Base-by-base conservation (phyloP, 352 stramenopile genomes). In the Pythium aristosporum region DNA sequence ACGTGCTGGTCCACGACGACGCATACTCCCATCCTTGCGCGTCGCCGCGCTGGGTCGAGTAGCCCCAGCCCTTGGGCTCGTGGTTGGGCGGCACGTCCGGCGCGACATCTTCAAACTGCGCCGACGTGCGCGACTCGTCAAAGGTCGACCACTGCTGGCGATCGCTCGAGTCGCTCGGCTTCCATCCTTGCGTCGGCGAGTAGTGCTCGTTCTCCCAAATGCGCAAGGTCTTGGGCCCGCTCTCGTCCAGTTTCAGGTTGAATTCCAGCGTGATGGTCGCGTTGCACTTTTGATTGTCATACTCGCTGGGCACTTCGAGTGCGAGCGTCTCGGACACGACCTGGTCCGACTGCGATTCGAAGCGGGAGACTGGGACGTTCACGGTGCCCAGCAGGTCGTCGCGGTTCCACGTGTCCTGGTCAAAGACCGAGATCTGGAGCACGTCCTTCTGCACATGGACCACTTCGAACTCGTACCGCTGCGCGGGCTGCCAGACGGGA, bases 131-230 rank as follows among this genome's bases (percentile, higher is more conserved):
- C 50, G 79, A 73, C 50, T 85, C 68, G 68, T 87, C 79, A 44
- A 75, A 80, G 12, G 79, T 80, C 46, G 73, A 82, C 75, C 77
- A 89, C 54, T 88, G 76, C 20, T 67, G 69, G 49, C 75, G 73
- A 34, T 86, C 67, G 51, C 80, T 72, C 68, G 77, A 78, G 70
- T 88, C 61, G 68, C 43, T 75, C 69, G 11, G 83, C 67, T 30
- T 69, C 73, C 83, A 85, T 76, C 53, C 71, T 54, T 25, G 67
- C 68, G 55, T 76, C 62, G 46, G 66, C 56, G 51, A 37, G 60
- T 76, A 92, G 61, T 77, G 61, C 58, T 91, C 78, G 54, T 89
- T 89, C 71, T 92, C 79, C 78, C 79, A 89, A 18, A 91, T 69
- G 48, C 71, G 76, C 48, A 92, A 59, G 41, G 72, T 80, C 64